Percentiles rank a stretch among this genome's conserved stretches.
Conservation (phyloP, 2,329 filamentous ascomycete genomes). For the Trichoderma brevicompactum region DNA sequence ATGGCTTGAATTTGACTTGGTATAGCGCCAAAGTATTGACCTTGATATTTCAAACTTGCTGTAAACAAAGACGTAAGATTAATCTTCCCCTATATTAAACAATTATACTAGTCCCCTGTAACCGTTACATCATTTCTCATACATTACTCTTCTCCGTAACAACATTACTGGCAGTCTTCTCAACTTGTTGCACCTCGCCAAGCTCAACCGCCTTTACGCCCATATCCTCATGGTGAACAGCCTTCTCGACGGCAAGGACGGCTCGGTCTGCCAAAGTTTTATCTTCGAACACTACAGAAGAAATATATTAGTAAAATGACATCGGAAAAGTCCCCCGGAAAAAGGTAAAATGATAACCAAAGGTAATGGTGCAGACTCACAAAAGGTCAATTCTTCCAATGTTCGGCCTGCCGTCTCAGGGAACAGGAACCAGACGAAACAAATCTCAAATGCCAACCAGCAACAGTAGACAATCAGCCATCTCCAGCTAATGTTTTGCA, state of each 20-base stretch:
- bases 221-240: conserved; percentile 1
- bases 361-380: not conserved
- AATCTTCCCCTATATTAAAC: no score
- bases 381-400: conserved; percentile 8
- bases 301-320: not conserved
- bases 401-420: conserved; percentile 17
- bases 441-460: conserved; percentile 12
- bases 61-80: no score
- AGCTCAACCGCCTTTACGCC: conserved; percentile 3
- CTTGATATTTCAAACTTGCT: no score
- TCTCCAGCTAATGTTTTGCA: conserved; percentile 19
- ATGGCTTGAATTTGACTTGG: no score
- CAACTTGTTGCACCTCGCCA: conserved; percentile 9
- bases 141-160: no score
- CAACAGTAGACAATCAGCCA: conserved; percentile 19
- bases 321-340: no score
- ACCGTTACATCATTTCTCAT: no score
- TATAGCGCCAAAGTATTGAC: no score
- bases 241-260: conserved; percentile 12
- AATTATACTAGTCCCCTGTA: no score
- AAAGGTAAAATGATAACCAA: no score
- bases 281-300: conserved; percentile 5
- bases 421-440: conserved; percentile 12
- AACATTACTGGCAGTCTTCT: conserved; percentile 1
- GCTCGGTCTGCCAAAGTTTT: conserved; percentile 3